Evolutionary conservation across 2,329 filamentous ascomycete genomes (phyloP), one percentile per base, ranked within the genome.

Genomic region (Colletotrichum acutatum): DNA sequence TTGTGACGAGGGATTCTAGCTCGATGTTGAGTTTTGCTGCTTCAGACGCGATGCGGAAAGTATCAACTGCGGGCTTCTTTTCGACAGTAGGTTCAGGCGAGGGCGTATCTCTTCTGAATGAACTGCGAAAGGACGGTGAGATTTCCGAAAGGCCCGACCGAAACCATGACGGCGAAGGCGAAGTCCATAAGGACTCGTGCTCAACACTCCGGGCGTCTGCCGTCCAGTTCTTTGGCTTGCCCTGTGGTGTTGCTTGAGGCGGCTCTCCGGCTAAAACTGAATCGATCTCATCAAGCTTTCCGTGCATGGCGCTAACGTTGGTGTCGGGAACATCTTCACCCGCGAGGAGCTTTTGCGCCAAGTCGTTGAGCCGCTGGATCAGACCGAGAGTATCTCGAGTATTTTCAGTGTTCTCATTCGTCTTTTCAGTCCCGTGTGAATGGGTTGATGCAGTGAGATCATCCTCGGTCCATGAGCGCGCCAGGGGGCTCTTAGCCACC

Each of bases 11-110:
- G 5, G 81, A 81, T 5, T 85, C 83, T 46, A 92, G 79, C 72
- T 89, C 86, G 22, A 83, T 80, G 52, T 87, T 87, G 4, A 92
- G 79, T 74, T 84, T 84, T 57, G 87, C 81, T 22, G 83, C 84
- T 69, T 83, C 82, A 49, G 76, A 77, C 12, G 81, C 79, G 24
- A 86, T 74, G 71, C 80, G 77, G 66, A 76, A 75, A 28, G 84
- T 83, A 75, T 84, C 79, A 77, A 84, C 74, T 16, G 66, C 72
- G 16, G 74, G 72, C 42, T 75, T 72, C 42, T 69, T 74, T 19
- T 71, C 66, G 3, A 63, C 34, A 5, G 64, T 65, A 32, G 74
- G 68, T 46, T 74, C 61, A 8, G 66, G 64, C 1, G 62, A 56
- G 26, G 66, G 72, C 11, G 61, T 66, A 16, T 80, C 78, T 62